Evolutionary conservation across 2,329 filamentous ascomycete genomes (phyloP).

Genomic region (Macrophomina pseudophaseolina): DNA sequence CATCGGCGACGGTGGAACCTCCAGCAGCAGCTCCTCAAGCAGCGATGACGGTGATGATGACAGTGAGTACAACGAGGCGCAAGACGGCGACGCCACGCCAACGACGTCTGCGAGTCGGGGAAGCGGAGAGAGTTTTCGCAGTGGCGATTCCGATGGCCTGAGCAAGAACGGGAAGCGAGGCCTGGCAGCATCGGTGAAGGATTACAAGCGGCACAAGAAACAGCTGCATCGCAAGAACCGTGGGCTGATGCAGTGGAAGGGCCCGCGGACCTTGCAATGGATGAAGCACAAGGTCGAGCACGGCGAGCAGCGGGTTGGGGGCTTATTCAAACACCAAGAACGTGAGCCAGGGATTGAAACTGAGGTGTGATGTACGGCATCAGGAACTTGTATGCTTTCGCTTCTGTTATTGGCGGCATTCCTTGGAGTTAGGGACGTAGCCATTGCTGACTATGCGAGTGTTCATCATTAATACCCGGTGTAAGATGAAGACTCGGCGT

Average conservation of each 20-base stretch:
- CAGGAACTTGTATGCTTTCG: neutral
- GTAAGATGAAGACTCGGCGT: neutral
- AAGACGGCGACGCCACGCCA: slow-evolving; percentile 29
- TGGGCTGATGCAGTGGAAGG: slow-evolving; percentile 75
- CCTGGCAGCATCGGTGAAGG: slow-evolving; percentile 58
- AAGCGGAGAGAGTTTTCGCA: slow-evolving; percentile 30
- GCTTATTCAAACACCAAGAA: slow-evolving; percentile 63
- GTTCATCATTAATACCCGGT: neutral
- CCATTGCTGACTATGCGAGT: neutral
- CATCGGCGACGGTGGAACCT: slow-evolving; percentile 28
- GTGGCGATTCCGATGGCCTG: neutral
- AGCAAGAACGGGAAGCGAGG: slow-evolving; percentile 50
- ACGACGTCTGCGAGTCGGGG: slow-evolving; percentile 36
- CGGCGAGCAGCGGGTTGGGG: slow-evolving; percentile 51
- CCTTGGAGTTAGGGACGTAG: neutral
- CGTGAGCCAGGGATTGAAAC: slow-evolving; percentile 69
- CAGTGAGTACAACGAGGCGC: slow-evolving; percentile 32
- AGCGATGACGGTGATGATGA: slow-evolving; percentile 12
- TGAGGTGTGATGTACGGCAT: slow-evolving; percentile 58
- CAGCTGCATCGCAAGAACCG: slow-evolving; percentile 69
- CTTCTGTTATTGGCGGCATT: neutral
- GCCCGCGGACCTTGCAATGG: slow-evolving; percentile 61
- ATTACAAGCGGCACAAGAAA: slow-evolving; percentile 65
- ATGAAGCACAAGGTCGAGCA: slow-evolving; percentile 64
- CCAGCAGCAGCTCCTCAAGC: slow-evolving; percentile 25